Percentiles rank a stretch among this genome's conserved stretches.
These are phyloP conservation scores for Starmerella asiatica DNA, from an alignment of 805 yeast species.

Conservation along the genomic window DNA sequence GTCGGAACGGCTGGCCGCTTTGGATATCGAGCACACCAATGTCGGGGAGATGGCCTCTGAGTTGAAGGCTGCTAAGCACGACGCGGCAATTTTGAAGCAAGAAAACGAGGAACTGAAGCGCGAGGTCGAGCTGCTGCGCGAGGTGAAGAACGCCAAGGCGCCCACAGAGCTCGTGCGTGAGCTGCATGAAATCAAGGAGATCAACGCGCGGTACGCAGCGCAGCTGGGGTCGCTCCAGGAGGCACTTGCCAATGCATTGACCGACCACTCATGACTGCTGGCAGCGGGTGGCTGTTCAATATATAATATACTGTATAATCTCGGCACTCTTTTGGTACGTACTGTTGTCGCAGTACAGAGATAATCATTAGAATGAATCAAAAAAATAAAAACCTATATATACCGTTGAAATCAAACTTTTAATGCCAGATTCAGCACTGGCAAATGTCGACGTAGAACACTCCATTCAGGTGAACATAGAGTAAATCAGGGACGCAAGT, in stretches of 20 bases:
- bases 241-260: slow-evolving; percentile 18
- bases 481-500: no score
- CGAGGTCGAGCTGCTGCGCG: slow-evolving; percentile 14
- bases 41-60: slow-evolving; percentile 5
- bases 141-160: slow-evolving; percentile 1
- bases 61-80: neutral
- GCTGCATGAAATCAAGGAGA: slow-evolving; percentile 13
- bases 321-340: no score
- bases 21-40: slow-evolving; percentile 2
- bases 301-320: no score
- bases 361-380: no score
- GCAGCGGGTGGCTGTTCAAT: no score
- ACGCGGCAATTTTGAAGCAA: slow-evolving; percentile 5
- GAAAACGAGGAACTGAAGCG: slow-evolving; percentile 13
- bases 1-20: slow-evolving; percentile 9
- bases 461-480: no score
- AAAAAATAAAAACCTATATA: no score
- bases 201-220: slow-evolving; percentile 16
- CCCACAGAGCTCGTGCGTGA: slow-evolving; percentile 13
- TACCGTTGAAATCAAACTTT: no score
- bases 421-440: no score
- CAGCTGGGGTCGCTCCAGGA: slow-evolving; percentile 21
- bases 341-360: no score
- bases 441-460: no score
- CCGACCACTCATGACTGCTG: no score